Percentiles rank a stretch among this genome's conserved stretches.
phyloP scores from a whole-genome alignment of 768 basidiomycete species.

The Mycena chlorophos region DNA sequence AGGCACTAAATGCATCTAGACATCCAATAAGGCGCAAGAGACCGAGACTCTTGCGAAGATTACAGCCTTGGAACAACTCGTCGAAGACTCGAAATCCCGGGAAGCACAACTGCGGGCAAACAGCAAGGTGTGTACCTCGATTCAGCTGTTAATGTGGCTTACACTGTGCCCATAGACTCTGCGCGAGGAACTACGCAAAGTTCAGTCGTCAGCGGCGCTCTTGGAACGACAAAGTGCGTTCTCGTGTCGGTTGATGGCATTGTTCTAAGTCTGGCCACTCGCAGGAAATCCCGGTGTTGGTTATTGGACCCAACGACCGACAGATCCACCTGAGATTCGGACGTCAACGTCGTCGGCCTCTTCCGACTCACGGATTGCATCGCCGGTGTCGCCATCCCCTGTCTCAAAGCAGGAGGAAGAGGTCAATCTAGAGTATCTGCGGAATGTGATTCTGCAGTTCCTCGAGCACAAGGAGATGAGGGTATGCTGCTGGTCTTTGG shows the following conservation, averaged over 20 bases:
- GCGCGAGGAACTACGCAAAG: slow-evolving; percentile 92
- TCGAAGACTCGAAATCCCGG: slow-evolving; percentile 72
- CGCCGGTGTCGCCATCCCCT: slow-evolving; percentile 36
- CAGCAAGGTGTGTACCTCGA: slow-evolving; percentile 64
- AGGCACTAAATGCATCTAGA: slow-evolving; percentile 24
- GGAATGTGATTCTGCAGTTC: slow-evolving; percentile 96
- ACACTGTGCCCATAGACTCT: slow-evolving; percentile 56
- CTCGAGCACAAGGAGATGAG: slow-evolving; percentile 98
- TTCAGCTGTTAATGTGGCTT: slow-evolving; percentile 4
- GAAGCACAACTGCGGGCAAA: slow-evolving; percentile 69
- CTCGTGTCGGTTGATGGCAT: background rate
- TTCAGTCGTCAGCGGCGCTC: slow-evolving; percentile 89
- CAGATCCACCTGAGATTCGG: slow-evolving; percentile 44
- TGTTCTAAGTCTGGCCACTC: background rate
- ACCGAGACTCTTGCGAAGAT: slow-evolving; percentile 51
- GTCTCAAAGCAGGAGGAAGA: slow-evolving; percentile 74
- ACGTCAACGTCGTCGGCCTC: slow-evolving; percentile 36
- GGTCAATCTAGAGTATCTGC: slow-evolving; percentile 91
- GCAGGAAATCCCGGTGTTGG: slow-evolving; percentile 85
- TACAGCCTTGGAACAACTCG: slow-evolving; percentile 56
- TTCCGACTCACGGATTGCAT: slow-evolving; percentile 35
- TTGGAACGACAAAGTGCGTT: slow-evolving; percentile 69
- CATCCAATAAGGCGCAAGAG: slow-evolving; percentile 37
- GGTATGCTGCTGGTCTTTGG: slow-evolving; percentile 46
- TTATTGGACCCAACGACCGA: slow-evolving; percentile 72